These are phyloP conservation scores for Suillus placidus DNA, from an alignment of 768 basidiomycete species.

Conservation along the genomic window DNA sequence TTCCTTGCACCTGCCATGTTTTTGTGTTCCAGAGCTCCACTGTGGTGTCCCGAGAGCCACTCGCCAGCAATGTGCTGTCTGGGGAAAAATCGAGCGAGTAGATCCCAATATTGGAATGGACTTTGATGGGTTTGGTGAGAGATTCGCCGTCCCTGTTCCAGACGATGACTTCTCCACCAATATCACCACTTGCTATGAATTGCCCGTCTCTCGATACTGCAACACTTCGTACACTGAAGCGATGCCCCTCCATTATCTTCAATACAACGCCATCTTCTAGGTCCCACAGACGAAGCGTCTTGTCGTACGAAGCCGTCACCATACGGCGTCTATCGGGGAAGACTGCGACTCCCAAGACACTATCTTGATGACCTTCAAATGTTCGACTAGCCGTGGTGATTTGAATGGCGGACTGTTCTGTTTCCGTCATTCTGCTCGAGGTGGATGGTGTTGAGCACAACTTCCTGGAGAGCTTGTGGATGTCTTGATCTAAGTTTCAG, in stretches of 20 bases:
- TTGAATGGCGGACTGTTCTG: background rate
- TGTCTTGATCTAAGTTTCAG: no score
- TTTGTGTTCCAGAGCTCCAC: background rate
- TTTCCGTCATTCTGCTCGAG: background rate
- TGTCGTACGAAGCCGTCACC: background rate
- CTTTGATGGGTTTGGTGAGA: background rate
- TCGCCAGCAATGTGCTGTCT: background rate
- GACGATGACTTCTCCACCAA: background rate
- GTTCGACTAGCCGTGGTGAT: background rate
- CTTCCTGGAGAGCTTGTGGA: background rate
- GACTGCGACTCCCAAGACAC: background rate
- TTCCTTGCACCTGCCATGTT: background rate
- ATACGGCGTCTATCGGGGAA: background rate
- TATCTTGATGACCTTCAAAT: background rate
- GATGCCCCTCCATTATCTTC: background rate
- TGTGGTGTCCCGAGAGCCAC: background rate
- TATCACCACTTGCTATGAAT: background rate
- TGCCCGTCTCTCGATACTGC: background rate
- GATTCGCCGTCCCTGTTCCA: background rate
- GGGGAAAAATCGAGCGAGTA: background rate
- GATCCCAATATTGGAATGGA: no score
- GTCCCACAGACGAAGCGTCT: background rate
- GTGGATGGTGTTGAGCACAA: background rate
- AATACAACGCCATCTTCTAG: background rate
- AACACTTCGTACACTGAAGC: rapidly evolving